Evolutionary conservation across 148 eudicot species (phyloP).

Genomic region (Fagopyrum tataricum): DNA sequence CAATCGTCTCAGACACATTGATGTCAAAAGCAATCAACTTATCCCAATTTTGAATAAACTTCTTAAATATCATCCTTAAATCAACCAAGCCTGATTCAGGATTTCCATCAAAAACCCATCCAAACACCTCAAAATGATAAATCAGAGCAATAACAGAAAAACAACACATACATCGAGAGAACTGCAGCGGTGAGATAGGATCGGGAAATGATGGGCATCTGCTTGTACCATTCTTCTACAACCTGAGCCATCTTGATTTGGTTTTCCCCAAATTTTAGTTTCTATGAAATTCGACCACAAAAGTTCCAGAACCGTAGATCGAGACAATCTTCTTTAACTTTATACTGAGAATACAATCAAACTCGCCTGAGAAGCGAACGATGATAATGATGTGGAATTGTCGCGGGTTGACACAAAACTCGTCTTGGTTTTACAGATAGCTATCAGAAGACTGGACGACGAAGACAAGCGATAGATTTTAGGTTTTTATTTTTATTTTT

Average conservation of each 20-base stretch:
- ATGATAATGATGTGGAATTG: no score
- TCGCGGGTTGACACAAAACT: no score
- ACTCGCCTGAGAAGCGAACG: neutral
- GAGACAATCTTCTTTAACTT: neutral
- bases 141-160: neutral
- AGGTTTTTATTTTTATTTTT: no score
- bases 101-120: neutral
- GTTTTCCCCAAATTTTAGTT: neutral
- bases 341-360: neutral
- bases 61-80: neutral
- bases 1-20: no score
- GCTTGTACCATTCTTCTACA: conserved; percentile 95
- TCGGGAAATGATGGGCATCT: conserved; percentile 93
- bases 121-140: neutral
- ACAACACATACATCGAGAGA: conserved; percentile 64
- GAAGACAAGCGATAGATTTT: no score
- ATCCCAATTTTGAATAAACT: neutral
- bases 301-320: conserved; percentile 10
- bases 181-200: conserved; percentile 88
- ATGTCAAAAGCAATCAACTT: neutral
- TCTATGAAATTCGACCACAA: neutral
- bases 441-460: no score
- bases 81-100: neutral
- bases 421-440: no score
- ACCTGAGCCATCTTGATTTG: conserved; percentile 64